A percentile compares a stretch with the other conserved stretches of the same genome.
Evolutionary conservation across 2,329 filamentous ascomycete species (phyloP).

Genomic region (Ascochyta lentis): DNA sequence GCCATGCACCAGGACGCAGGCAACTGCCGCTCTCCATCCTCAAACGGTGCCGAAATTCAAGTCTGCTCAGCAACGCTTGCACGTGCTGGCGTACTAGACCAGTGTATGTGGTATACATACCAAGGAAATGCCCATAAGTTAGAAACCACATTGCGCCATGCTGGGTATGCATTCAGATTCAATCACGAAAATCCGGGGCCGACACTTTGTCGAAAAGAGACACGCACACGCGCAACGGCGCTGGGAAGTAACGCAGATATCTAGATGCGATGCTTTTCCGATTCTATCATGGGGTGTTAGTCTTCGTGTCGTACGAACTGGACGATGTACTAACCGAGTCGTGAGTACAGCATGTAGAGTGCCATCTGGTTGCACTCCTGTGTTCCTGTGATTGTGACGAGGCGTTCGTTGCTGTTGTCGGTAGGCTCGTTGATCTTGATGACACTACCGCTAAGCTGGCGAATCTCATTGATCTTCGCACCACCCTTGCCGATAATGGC

Average conservation of each 20-base stretch:
- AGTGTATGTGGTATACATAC: slow-evolving; percentile 18
- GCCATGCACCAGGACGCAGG: background rate
- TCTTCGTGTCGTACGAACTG: background rate
- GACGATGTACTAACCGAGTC: slow-evolving; percentile 73
- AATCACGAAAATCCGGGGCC: slow-evolving; percentile 7
- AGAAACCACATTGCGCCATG: slow-evolving; percentile 28
- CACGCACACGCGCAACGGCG: slow-evolving; percentile 3
- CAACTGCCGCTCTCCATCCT: slow-evolving; percentile 2
- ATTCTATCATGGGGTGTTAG: slow-evolving; percentile 60
- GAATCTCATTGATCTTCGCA: slow-evolving; percentile 99
- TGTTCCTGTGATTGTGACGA: slow-evolving; percentile 96
- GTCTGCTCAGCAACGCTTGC: background rate
- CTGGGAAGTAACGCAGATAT: slow-evolving; percentile 5
- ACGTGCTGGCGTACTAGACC: background rate
- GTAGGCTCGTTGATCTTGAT: slow-evolving; percentile 99
- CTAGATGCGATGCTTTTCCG: slow-evolving; percentile 76
- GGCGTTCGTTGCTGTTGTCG: slow-evolving; percentile 96
- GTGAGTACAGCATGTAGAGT: slow-evolving; percentile 98
- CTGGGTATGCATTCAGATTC: slow-evolving; percentile 20
- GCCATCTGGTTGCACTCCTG: slow-evolving; percentile 99
- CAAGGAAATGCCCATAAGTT: slow-evolving; percentile 11
- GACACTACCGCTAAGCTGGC: slow-evolving; percentile 94
- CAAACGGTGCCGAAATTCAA: background rate
- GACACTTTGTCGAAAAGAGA: slow-evolving; percentile 1
- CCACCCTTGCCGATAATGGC: slow-evolving; percentile 99